These are phyloP conservation scores for Davidsoniella neocaledoniae DNA, from an alignment of 2,329 filamentous ascomycete species.

Conservation along the genomic window DNA sequence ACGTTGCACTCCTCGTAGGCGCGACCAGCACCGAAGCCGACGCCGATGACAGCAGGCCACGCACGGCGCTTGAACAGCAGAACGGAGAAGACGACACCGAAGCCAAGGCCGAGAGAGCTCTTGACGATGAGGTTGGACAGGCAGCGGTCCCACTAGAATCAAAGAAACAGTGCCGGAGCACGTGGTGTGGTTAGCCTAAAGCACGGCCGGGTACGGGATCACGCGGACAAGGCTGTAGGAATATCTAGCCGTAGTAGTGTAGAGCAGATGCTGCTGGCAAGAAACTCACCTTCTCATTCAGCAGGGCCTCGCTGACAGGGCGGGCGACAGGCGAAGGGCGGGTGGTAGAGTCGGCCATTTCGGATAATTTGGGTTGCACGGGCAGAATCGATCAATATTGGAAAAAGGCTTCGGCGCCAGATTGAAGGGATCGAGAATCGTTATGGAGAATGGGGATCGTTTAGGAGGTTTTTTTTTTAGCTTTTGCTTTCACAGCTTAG, in stretches of 20 bases:
- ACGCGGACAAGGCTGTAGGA: not conserved
- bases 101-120: conserved; percentile 85
- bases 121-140: conserved; percentile 95
- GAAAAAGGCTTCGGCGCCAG: conserved; percentile 6
- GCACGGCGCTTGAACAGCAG: conserved; percentile 95
- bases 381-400: not conserved
- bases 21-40: conserved; percentile 87
- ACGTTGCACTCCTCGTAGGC: conserved; percentile 98
- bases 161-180: not conserved
- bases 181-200: not conserved
- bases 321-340: conserved; percentile 36
- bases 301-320: conserved; percentile 90
- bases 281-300: conserved; percentile 85
- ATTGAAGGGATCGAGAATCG: not conserved
- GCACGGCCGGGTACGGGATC: not conserved
- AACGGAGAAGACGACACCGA: conserved; percentile 96
- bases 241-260: too few species aligned
- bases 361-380: conserved; percentile 14
- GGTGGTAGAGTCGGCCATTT: conserved; percentile 38
- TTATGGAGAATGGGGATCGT: conserved; percentile 2
- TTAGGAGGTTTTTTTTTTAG: conserved; percentile 7
- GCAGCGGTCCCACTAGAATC: conserved; percentile 67
- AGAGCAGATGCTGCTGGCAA: not conserved
- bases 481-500: not conserved
- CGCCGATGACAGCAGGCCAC: conserved; percentile 89